phyloP scores from a whole-genome alignment of 257 asterid genomes.

The Nicotiana undulata region DNA sequence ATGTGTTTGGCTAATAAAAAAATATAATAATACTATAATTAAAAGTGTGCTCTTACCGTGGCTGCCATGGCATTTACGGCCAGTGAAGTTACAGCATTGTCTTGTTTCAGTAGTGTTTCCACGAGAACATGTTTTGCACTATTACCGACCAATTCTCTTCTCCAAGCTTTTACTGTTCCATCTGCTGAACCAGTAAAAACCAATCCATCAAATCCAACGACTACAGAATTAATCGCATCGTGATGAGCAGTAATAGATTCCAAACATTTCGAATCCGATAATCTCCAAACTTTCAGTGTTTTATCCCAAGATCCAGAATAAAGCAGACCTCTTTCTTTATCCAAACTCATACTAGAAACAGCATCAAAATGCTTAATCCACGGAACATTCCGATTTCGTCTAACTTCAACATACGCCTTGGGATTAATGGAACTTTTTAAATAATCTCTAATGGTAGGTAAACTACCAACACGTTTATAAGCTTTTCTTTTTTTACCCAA shows the following conservation, averaged over 20 bases:
- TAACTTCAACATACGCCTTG: slow-evolving; percentile 52
- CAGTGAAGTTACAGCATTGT: slow-evolving; percentile 67
- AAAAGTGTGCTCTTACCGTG: slow-evolving; percentile 2
- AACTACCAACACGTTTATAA: slow-evolving; percentile 53
- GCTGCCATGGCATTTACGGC: slow-evolving; percentile 34
- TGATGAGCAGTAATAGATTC: slow-evolving; percentile 70
- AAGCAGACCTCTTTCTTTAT: slow-evolving; percentile 38
- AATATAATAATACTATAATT: too few species aligned
- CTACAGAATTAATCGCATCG: slow-evolving; percentile 76
- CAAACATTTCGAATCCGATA: slow-evolving; percentile 68
- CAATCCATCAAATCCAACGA: slow-evolving; percentile 46
- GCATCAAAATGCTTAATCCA: slow-evolving; percentile 87
- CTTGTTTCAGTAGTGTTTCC: slow-evolving; percentile 57
- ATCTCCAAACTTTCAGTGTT: slow-evolving; percentile 79
- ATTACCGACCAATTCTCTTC: slow-evolving; percentile 55
- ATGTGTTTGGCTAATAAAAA: too few species aligned
- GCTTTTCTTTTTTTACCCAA: slow-evolving; percentile 23
- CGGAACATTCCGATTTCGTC: slow-evolving; percentile 48
- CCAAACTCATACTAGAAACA: slow-evolving; percentile 66
- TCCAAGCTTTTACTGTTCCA: slow-evolving; percentile 89
- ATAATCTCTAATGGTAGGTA: slow-evolving; percentile 66
- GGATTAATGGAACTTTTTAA: slow-evolving; percentile 58
- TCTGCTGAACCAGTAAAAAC: slow-evolving; percentile 87
- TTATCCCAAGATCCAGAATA: slow-evolving; percentile 96
- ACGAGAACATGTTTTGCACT: slow-evolving; percentile 47